These are phyloP conservation scores for Hanseniaspora valbyensis DNA, from an alignment of 805 yeast genomes.

Conservation along the genomic window DNA sequence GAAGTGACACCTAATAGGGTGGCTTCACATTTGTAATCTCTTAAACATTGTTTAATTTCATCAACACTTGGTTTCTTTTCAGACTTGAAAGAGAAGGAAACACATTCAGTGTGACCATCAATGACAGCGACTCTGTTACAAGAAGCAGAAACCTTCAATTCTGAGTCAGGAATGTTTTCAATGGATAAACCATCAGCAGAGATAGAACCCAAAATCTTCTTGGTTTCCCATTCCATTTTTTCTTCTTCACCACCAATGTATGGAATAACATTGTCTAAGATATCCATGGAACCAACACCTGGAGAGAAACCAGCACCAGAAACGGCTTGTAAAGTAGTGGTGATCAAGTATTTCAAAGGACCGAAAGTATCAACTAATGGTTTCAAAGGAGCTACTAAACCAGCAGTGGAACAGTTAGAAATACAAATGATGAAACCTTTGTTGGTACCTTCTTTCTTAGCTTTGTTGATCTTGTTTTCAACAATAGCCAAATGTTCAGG, in stretches of 20 bases:
- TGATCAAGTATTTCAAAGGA: constrained; percentile 73
- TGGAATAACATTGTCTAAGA: constrained; percentile 88
- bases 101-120: constrained; percentile 96
- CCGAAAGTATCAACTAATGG: constrained; percentile 88
- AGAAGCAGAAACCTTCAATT: constrained; percentile 83
- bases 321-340: constrained; percentile 92
- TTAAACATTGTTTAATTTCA: constrained; percentile 57
- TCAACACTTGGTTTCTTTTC: constrained; percentile 70
- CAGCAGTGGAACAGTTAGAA: constrained; percentile 97
- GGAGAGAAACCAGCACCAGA: constrained; percentile 98
- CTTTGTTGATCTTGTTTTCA: constrained; percentile 44
- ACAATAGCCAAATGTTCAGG: constrained; percentile 76
- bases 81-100: constrained; percentile 69
- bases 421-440: constrained; percentile 86
- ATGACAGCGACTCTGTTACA: constrained; percentile 95
- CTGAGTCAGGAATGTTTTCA: constrained; percentile 49
- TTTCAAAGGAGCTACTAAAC: constrained; percentile 89
- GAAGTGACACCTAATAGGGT: constrained; percentile 68
- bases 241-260: constrained; percentile 96
- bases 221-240: constrained; percentile 96
- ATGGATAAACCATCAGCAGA: constrained; percentile 45
- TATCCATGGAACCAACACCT: constrained; percentile 91
- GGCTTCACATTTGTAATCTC: constrained; percentile 76
- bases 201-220: constrained; percentile 71
- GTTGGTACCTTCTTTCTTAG: constrained; percentile 43